Percentiles rank a stretch among this genome's conserved stretches.
These are phyloP conservation scores for Neofusicoccum parvum DNA, from an alignment of 2,329 filamentous ascomycete genomes.

Conservation along the genomic window DNA sequence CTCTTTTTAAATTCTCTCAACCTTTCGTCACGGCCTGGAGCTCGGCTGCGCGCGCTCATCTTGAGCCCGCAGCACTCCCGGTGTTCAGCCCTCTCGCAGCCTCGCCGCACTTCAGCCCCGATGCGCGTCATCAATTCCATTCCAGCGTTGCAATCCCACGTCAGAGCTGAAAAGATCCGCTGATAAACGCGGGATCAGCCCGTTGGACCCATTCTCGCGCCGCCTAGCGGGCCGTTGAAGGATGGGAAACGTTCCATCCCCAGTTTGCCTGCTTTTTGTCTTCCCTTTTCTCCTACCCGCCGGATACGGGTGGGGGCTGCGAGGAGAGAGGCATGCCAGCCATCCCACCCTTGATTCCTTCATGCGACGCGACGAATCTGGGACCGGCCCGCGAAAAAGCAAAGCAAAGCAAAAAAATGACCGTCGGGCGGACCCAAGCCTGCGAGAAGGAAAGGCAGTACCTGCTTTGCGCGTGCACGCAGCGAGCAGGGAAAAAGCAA, in stretches of 20 bases:
- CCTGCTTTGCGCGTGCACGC: background rate
- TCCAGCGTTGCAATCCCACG: constrained; percentile 18
- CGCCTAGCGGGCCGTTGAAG: constrained; percentile 7
- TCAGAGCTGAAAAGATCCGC: constrained; percentile 17
- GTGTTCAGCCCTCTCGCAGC: background rate
- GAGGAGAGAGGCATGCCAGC: background rate
- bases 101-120: constrained; percentile 7
- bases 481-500: constrained; percentile 6
- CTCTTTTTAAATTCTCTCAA: background rate
- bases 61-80: background rate
- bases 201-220: constrained; percentile 17
- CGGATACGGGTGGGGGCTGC: background rate
- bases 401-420: background rate
- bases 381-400: constrained; percentile 4
- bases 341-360: constrained; percentile 18
- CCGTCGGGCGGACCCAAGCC: background rate
- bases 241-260: background rate
- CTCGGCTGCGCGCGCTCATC: background rate
- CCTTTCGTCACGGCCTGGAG: background rate
- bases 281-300: background rate
- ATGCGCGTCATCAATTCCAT: constrained; percentile 7
- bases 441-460: background rate
- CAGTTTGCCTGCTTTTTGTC: background rate
- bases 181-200: constrained; percentile 16
- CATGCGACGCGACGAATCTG: constrained; percentile 12